These are phyloP conservation scores for Bonia amplexicaulis DNA, from an alignment of 176 grass and related monocot species.

Conservation along the genomic window DNA sequence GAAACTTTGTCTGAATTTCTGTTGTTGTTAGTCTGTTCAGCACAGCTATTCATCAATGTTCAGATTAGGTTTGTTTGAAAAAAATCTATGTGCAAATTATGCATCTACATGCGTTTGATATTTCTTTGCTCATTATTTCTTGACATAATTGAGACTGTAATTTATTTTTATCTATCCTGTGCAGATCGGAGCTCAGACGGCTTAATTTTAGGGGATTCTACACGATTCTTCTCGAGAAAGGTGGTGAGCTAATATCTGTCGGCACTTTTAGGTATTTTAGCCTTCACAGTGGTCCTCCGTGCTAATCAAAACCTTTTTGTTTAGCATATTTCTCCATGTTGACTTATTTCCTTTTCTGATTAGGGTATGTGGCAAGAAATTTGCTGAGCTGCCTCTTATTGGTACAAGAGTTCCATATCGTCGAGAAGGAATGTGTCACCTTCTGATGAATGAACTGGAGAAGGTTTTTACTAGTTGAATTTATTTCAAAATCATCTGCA, in stretches of 20 bases:
- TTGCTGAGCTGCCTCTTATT: constrained; percentile 71
- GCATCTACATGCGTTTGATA: background rate
- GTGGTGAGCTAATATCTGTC: constrained; percentile 55
- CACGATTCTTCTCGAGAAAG: constrained; percentile 59
- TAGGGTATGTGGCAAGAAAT: constrained; percentile 64
- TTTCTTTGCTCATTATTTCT: constrained; percentile 5
- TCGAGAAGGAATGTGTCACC: constrained; percentile 55
- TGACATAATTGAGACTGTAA: background rate
- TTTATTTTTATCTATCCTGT: constrained; percentile 19
- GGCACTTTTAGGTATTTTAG: constrained; percentile 68
- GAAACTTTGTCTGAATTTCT: background rate
- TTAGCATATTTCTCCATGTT: constrained; percentile 20
- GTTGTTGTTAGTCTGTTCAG: background rate
- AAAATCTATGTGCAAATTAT: constrained; percentile 3
- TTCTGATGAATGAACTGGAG: constrained; percentile 59
- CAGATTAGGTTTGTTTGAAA: background rate
- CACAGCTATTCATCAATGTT: background rate
- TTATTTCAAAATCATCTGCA: background rate
- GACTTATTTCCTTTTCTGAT: constrained; percentile 19
- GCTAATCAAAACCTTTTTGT: constrained; percentile 6
- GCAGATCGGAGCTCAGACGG: constrained; percentile 58
- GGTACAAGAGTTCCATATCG: constrained; percentile 50
- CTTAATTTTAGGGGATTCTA: constrained; percentile 85
- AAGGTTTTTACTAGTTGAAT: constrained; percentile 45
- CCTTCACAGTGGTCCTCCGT: background rate